These are phyloP conservation scores for Rhynchospora pubera DNA, from an alignment of 176 grass and related monocot species.

Conservation along the genomic window DNA sequence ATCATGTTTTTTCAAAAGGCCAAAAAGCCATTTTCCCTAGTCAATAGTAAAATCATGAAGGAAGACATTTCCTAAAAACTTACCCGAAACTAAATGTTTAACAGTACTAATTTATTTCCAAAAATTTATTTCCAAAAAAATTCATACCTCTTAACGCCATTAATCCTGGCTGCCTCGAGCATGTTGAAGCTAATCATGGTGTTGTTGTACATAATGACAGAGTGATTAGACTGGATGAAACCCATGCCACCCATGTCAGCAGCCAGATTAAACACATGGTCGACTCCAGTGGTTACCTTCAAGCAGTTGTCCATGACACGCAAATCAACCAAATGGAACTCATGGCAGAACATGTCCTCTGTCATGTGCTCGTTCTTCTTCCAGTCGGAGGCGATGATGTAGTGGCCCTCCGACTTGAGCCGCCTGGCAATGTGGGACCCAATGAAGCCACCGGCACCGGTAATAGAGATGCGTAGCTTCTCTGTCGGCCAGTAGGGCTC, in stretches of 20 bases:
- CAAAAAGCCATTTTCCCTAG: neutral
- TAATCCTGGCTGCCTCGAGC: constrained; percentile 75
- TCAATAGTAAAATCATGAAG: neutral
- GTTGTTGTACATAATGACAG: constrained; percentile 88
- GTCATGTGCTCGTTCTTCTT: constrained; percentile 97
- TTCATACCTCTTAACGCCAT: constrained; percentile 61
- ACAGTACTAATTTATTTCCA: neutral
- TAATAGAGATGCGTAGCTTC: constrained; percentile 73
- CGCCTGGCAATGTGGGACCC: constrained; percentile 80
- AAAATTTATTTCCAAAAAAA: neutral
- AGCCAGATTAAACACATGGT: constrained; percentile 84
- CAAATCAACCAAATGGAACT: constrained; percentile 76
- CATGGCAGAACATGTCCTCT: constrained; percentile 88
- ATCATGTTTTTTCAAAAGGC: neutral
- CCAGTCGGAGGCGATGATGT: constrained; percentile 82
- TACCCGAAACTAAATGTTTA: neutral
- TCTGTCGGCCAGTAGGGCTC: constrained; percentile 61
- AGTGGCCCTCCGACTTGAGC: constrained; percentile 69
- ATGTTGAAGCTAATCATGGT: constrained; percentile 97
- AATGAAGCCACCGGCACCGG: constrained; percentile 80
- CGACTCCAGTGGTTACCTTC: constrained; percentile 54
- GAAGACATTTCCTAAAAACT: neutral
- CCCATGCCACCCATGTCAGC: constrained; percentile 96
- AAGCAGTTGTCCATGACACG: constrained; percentile 89
- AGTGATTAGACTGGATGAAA: constrained; percentile 84